Percentiles rank a stretch among this genome's conserved stretches.
These are phyloP conservation scores for Glycine tomentella DNA, from an alignment of 306 rosid genomes.

Conservation along the genomic window DNA sequence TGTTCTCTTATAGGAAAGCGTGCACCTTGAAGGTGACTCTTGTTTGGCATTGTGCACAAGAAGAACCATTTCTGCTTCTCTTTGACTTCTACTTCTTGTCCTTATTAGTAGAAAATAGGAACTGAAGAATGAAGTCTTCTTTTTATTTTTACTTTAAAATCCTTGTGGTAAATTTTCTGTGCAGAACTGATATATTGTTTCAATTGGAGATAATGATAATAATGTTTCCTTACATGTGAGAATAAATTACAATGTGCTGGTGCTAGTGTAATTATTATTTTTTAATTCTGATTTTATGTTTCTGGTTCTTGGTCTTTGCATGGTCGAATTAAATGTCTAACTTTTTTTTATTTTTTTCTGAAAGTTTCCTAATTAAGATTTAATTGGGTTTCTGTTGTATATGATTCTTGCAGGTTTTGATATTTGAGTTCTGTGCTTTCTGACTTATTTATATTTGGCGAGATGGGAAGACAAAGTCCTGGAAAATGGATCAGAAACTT, in stretches of 20 bases:
- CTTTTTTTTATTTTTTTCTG: not conserved
- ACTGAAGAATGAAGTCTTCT: not conserved
- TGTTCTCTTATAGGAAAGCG: not conserved
- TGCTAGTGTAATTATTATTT: too few relatives aligned
- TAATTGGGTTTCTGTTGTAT: not conserved
- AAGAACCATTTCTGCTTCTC: conserved; percentile 3
- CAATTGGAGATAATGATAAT: not conserved
- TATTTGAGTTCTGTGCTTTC: conserved; percentile 18
- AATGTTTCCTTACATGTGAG: not conserved
- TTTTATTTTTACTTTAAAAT: not conserved
- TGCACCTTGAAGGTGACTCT: conserved; percentile 14
- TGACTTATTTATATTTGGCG: conserved; percentile 28
- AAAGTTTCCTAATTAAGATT: not conserved
- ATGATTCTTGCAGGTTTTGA: conserved; percentile 27
- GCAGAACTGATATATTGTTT: not conserved
- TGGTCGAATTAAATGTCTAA: conserved; percentile 3
- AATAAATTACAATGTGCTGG: not conserved
- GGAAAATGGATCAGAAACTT: conserved; percentile 83
- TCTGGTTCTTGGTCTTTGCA: not conserved
- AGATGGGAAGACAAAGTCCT: conserved; percentile 77
- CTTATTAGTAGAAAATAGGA: not conserved
- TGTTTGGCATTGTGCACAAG: not conserved
- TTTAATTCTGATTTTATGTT: too few relatives aligned
- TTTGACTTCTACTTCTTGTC: conserved; percentile 34
- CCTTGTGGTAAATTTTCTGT: not conserved